Percentiles rank a stretch among this genome's conserved stretches.
Conservation (phyloP, 176 grass and related monocot species). For the Aegilops bicornis region DNA sequence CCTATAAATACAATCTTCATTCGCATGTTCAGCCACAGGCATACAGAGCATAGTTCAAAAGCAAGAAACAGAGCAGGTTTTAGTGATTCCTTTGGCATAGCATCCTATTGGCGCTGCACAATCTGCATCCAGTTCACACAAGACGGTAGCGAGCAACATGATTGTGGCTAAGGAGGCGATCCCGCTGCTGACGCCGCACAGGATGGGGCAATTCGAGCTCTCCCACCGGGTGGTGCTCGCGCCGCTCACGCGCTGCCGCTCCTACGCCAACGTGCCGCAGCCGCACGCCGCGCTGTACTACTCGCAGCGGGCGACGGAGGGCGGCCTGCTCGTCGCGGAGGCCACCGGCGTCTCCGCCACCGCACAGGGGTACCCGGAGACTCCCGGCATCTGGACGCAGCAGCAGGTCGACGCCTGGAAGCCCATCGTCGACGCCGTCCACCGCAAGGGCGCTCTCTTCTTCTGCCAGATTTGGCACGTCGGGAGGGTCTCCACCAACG, state of each 20-base stretch:
- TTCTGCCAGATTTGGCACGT: slow-evolving; percentile 51
- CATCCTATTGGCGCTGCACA: too few relatives aligned
- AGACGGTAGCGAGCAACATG: neutral
- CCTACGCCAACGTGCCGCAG: neutral
- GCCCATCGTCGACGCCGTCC: slow-evolving; percentile 62
- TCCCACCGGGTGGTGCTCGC: too few relatives aligned
- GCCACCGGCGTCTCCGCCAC: slow-evolving; percentile 41
- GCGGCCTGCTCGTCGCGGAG: slow-evolving; percentile 50
- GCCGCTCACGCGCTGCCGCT: too few relatives aligned
- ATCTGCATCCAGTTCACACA: neutral
- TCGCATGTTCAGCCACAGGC: neutral
- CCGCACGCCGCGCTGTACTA: slow-evolving; percentile 45
- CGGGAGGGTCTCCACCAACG: slow-evolving; percentile 36
- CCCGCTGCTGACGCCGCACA: slow-evolving; percentile 31
- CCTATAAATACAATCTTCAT: neutral
- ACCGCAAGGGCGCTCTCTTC: slow-evolving; percentile 42
- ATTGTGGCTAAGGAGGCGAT: neutral
- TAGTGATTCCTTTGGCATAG: neutral
- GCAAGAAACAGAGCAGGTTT: neutral
- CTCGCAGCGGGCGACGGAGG: slow-evolving; percentile 42
- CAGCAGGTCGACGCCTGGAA: slow-evolving; percentile 57
- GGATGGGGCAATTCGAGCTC: too few relatives aligned
- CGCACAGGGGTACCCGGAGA: slow-evolving; percentile 35
- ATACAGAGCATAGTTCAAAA: neutral
- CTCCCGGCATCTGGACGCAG: slow-evolving; percentile 35